A percentile compares a stretch with the other conserved stretches of the same genome.
Evolutionary conservation across 768 basidiomycete species (phyloP).

Genomic region (Dictyophora rubrovolvata): DNA sequence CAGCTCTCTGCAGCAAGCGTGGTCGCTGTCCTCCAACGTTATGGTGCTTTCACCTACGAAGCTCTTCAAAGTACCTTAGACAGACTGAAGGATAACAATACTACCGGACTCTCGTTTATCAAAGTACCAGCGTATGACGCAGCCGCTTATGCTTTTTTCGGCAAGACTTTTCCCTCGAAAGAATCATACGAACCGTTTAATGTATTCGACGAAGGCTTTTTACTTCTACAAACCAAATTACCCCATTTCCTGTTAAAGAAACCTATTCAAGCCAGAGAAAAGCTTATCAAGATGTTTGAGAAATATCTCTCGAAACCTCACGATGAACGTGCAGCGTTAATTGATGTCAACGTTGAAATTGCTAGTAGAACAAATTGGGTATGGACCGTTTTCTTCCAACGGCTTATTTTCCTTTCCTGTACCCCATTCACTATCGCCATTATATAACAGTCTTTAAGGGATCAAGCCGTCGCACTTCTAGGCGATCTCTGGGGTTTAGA

Average conservation of each 20-base stretch:
- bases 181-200: conserved; percentile 11
- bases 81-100: conserved; percentile 1
- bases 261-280: conserved; percentile 10
- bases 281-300: conserved; percentile 8
- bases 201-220: conserved; percentile 16
- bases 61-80: conserved; percentile 1
- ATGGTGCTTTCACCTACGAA: conserved; percentile 7
- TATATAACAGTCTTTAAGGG: conserved; percentile 8
- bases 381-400: not conserved
- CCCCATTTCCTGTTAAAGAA: conserved; percentile 13
- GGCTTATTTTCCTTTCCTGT: not conserved
- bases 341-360: not conserved
- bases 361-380: not conserved
- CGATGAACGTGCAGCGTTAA: not conserved
- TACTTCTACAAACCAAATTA: conserved; percentile 10
- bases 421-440: no score
- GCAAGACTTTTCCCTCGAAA: conserved; percentile 13
- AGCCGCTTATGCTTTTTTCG: conserved; percentile 14
- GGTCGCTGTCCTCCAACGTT: conserved; percentile 7
- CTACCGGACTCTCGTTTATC: conserved; percentile 9
- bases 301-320: not conserved
- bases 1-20: conserved; percentile 9
- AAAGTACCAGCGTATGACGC: conserved; percentile 14
- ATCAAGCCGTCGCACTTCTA: conserved; percentile 11
- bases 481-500: conserved; percentile 17